phyloP scores from a whole-genome alignment of 257 asterid genomes.

The Solanum chiquidenum region DNA sequence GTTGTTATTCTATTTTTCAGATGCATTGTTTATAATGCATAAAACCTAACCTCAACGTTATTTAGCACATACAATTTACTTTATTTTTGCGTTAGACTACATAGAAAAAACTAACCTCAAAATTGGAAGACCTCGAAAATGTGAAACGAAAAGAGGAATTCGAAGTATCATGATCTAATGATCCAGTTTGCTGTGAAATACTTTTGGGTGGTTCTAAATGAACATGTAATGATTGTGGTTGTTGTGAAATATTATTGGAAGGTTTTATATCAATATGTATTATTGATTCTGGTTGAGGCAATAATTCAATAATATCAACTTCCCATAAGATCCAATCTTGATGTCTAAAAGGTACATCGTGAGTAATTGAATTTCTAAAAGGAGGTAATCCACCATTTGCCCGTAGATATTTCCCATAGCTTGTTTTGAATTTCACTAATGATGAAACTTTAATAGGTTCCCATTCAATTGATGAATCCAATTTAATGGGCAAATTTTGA shows the following conservation, averaged over 20 bases:
- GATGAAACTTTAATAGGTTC: constrained; percentile 3
- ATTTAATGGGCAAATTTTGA: not conserved
- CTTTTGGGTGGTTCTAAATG: not conserved
- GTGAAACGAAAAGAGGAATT: not conserved
- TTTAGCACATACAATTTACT: not conserved
- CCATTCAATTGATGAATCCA: constrained; percentile 8
- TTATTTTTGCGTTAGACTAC: not conserved
- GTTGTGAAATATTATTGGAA: not conserved
- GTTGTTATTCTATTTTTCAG: too few relatives aligned
- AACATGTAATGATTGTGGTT: not conserved
- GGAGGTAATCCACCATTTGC: constrained; percentile 2
- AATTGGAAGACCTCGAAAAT: not conserved
- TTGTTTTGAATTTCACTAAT: not conserved
- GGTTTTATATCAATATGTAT: not conserved
- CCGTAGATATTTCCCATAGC: constrained; percentile 7
- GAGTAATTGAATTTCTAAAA: not conserved
- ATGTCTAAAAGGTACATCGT: not conserved
- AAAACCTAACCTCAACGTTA: not conserved
- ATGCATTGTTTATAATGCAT: not conserved
- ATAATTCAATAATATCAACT: constrained; percentile 5
- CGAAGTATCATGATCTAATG: not conserved
- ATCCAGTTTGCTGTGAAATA: not conserved
- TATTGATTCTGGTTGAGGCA: constrained; percentile 3
- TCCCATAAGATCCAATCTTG: constrained; percentile 5
- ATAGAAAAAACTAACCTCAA: not conserved